Conservation (phyloP, 225 moss, liverwort and hornwort genomes). For the Lunularia cruciata region DNA sequence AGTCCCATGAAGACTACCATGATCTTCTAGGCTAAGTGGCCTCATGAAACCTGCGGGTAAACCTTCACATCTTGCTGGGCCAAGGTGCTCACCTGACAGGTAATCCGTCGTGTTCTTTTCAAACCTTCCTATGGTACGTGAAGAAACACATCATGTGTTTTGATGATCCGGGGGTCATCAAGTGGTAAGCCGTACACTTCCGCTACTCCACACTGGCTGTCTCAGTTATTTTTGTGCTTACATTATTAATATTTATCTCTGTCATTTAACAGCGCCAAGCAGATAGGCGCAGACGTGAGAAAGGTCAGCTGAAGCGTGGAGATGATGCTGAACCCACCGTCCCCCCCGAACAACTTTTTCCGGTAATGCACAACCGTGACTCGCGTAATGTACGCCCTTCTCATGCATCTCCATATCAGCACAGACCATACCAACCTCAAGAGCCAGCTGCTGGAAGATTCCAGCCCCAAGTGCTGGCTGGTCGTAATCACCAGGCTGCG, state of each 20-base stretch:
- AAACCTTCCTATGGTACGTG: slow-evolving; percentile 8
- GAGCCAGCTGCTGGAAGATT: slow-evolving; percentile 46
- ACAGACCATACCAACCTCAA: slow-evolving; percentile 55
- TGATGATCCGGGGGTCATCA: slow-evolving; percentile 18
- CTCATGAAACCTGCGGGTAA: slow-evolving; percentile 1
- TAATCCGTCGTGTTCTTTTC: background rate
- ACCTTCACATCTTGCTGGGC: slow-evolving; percentile 7
- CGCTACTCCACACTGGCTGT: slow-evolving; percentile 6
- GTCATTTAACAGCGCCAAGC: slow-evolving; percentile 73
- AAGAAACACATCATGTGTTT: slow-evolving; percentile 17
- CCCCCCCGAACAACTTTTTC: slow-evolving; percentile 67
- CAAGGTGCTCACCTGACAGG: slow-evolving; percentile 12
- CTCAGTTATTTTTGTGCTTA: slow-evolving; percentile 32
- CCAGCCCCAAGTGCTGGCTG: slow-evolving; percentile 53
- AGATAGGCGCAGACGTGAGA: slow-evolving; percentile 92
- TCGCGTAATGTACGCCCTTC: slow-evolving; percentile 62
- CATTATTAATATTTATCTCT: slow-evolving; percentile 15
- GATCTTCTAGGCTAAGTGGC: background rate
- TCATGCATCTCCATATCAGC: slow-evolving; percentile 58
- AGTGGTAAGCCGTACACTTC: slow-evolving; percentile 10
- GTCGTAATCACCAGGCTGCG: slow-evolving; percentile 85
- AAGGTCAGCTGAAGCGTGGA: slow-evolving; percentile 79
- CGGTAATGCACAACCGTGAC: slow-evolving; percentile 63
- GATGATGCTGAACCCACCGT: slow-evolving; percentile 91
- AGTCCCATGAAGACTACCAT: background rate